Evolutionary conservation across 2,329 filamentous ascomycete species (phyloP).

Genomic region (Aureobasidium sp.): DNA sequence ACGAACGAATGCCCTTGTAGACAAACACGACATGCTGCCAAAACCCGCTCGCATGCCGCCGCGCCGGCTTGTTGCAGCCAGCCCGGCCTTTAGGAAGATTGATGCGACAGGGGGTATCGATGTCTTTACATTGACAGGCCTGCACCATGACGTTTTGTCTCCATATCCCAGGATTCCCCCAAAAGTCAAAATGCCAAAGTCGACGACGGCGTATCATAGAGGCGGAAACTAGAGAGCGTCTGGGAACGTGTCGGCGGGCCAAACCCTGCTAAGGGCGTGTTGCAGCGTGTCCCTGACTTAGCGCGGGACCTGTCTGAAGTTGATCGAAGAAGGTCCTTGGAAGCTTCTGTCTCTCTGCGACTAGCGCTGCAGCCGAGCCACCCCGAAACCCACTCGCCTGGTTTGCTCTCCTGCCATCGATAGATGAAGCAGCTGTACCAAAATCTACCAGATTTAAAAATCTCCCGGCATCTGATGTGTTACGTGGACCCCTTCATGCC

Average conservation of each 20-base stretch:
- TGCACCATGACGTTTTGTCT: constrained; percentile 9
- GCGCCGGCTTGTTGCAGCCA: constrained; percentile 1
- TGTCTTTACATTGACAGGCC: background rate
- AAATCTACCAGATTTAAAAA: constrained; percentile 7
- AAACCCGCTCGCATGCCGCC: background rate
- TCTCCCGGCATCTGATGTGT: constrained; percentile 1
- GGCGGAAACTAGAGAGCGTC: constrained; percentile 1
- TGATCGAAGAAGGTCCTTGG: constrained; percentile 12
- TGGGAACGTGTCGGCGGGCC: background rate
- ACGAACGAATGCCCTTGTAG: background rate
- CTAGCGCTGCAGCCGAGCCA: constrained; percentile 7
- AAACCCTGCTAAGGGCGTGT: background rate
- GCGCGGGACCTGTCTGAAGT: constrained; percentile 1
- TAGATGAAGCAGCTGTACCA: background rate
- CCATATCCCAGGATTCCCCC: constrained; percentile 6
- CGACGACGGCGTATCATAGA: background rate
- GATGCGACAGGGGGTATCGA: background rate
- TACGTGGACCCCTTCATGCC: background rate
- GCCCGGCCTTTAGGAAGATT: background rate
- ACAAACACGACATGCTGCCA: background rate
- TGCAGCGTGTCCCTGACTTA: constrained; percentile 7
- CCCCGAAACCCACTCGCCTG: constrained; percentile 10
- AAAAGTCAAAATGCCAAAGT: constrained; percentile 7
- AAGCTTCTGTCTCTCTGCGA: constrained; percentile 9
- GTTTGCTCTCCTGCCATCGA: constrained; percentile 7